Percentiles rank a stretch among this genome's conserved stretches.
phyloP scores from a whole-genome alignment of 139 green algal genomes.

The Auxenochlorella pyrenoidosa region DNA sequence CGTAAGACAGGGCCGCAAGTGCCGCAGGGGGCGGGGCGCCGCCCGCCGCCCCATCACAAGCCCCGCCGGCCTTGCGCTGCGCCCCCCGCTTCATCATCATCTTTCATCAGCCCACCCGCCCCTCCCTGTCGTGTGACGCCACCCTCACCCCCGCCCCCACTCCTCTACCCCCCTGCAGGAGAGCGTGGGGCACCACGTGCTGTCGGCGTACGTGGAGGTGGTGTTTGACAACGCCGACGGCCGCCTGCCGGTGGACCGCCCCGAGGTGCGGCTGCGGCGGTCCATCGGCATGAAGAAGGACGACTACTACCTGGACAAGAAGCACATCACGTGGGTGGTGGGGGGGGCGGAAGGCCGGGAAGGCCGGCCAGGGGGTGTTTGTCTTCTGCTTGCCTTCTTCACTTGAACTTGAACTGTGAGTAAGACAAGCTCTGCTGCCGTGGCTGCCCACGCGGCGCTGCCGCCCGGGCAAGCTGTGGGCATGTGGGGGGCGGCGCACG shows the following conservation, averaged over 20 bases:
- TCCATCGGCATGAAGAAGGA: slow-evolving; percentile 96
- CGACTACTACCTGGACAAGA: slow-evolving; percentile 96
- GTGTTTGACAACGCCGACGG: slow-evolving; percentile 98
- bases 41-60: not conserved
- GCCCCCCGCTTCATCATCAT: no score
- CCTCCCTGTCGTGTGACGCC: no score
- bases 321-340: slow-evolving; percentile 83
- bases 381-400: no score
- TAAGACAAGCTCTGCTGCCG: no score
- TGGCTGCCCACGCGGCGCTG: no score
- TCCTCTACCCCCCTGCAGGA: slow-evolving; percentile 79
- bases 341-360: not conserved
- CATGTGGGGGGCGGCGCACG: no score
- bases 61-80: not conserved
- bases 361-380: not conserved
- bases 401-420: no score
- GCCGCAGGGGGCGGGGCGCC: no score
- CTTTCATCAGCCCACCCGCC: no score
- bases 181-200: slow-evolving; percentile 88
- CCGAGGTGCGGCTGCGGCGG: slow-evolving; percentile 91
- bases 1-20: slow-evolving; percentile 73
- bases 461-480: no score
- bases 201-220: slow-evolving; percentile 95
- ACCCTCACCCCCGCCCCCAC: no score
- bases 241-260: slow-evolving; percentile 84